Evolutionary conservation across 163 green algal species (phyloP).

Genomic region (Chlamydomonas reinhardtii): DNA sequence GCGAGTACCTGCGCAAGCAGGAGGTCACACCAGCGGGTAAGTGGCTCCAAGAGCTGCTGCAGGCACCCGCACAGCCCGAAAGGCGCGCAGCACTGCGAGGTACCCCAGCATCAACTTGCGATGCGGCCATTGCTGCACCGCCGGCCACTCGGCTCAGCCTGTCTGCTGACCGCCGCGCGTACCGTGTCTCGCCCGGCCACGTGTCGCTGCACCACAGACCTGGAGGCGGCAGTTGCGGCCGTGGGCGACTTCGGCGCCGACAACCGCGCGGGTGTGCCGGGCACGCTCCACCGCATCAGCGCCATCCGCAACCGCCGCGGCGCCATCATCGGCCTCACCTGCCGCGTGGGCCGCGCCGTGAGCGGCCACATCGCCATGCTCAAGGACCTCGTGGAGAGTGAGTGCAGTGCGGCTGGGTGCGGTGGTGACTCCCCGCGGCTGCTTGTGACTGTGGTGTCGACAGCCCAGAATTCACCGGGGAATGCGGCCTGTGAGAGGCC

Average conservation of each 20-base stretch:
- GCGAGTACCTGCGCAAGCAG: conserved; percentile 83
- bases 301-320: conserved; percentile 89
- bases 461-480: too few species aligned
- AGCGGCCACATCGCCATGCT: conserved; percentile 77
- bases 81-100: too few species aligned
- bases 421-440: too few species aligned
- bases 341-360: conserved; percentile 89
- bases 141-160: too few species aligned
- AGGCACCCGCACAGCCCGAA: too few species aligned
- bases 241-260: conserved; percentile 89
- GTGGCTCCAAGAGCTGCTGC: too few species aligned
- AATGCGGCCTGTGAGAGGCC: too few species aligned
- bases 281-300: conserved; percentile 94
- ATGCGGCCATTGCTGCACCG: too few species aligned
- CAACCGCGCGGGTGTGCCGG: conserved; percentile 92
- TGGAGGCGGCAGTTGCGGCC: conserved; percentile 66
- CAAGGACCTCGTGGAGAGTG: conserved; percentile 44
- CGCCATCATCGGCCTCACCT: conserved; percentile 92
- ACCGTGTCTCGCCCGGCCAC: too few species aligned
- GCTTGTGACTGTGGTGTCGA: too few species aligned
- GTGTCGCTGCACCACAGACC: conserved; percentile 68
- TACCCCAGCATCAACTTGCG: too few species aligned
- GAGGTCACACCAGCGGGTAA: conserved; percentile 61
- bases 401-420: neutral
- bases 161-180: too few species aligned